These are phyloP conservation scores for Colletotrichum aenigma DNA, from an alignment of 2,329 filamentous ascomycete species.

Conservation along the genomic window DNA sequence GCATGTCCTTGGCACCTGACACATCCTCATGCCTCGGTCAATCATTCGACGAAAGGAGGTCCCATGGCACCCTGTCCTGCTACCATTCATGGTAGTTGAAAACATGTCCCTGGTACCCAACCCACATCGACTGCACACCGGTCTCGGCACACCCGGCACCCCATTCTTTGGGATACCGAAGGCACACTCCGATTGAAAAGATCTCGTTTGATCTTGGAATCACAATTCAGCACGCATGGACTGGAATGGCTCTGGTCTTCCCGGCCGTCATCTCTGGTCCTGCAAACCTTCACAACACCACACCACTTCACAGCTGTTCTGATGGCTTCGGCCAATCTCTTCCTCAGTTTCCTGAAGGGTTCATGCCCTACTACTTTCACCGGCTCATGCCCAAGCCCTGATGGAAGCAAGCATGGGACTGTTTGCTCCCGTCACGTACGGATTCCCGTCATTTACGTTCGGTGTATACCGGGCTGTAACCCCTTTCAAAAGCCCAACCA, in stretches of 20 bases:
- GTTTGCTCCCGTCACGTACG: neutral
- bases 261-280: fast-evolving
- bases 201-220: neutral
- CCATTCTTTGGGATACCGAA: neutral
- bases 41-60: neutral
- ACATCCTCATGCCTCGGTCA: neutral
- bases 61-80: neutral
- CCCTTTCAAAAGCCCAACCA: neutral
- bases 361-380: neutral
- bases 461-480: neutral
- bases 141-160: neutral
- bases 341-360: neutral
- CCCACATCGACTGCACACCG: neutral
- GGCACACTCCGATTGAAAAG: neutral
- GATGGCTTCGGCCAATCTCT: neutral
- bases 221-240: neutral
- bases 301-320: neutral
- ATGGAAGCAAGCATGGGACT: neutral
- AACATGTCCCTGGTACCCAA: neutral
- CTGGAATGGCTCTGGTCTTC: fast-evolving
- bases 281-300: neutral
- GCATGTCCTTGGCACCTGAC: neutral
- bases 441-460: neutral
- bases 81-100: neutral
- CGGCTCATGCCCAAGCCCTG: neutral